Percentiles rank a stretch among this genome's conserved stretches.
Evolutionary conservation across 164 flowering plant genomes (phyloP).

Genomic region (Platanus orientalis): DNA sequence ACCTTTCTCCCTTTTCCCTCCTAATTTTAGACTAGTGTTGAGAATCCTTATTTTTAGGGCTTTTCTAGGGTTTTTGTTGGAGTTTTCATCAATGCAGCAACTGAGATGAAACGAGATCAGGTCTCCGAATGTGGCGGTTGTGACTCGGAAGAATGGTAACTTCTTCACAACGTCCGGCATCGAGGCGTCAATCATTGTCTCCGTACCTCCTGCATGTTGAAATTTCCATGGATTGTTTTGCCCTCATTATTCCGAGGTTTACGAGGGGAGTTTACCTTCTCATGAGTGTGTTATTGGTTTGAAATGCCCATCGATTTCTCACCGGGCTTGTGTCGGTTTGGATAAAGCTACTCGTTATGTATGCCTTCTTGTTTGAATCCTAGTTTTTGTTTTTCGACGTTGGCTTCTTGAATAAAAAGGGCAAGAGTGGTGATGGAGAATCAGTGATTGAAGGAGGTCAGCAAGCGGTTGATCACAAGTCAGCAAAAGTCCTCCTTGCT

Average conservation of each 20-base stretch:
- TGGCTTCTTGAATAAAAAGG: slow-evolving; percentile 3
- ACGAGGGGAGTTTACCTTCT: slow-evolving; percentile 22
- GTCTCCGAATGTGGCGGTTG: slow-evolving; percentile 27
- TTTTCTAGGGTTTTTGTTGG: too few relatives aligned
- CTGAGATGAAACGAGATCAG: slow-evolving; percentile 11
- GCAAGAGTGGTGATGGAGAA: not conserved
- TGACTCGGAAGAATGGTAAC: too few relatives aligned
- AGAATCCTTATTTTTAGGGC: too few relatives aligned
- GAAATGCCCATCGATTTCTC: slow-evolving; percentile 48
- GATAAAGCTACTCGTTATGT: slow-evolving; percentile 4
- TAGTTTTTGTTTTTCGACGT: slow-evolving; percentile 31
- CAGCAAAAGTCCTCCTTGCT: too few relatives aligned
- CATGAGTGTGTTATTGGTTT: slow-evolving; percentile 28
- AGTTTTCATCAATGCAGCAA: slow-evolving; percentile 14
- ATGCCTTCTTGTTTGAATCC: slow-evolving; percentile 48
- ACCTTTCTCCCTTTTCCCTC: too few relatives aligned
- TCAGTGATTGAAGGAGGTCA: not conserved
- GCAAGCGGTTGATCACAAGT: slow-evolving; percentile 31
- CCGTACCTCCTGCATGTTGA: slow-evolving; percentile 48
- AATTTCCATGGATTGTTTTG: too few relatives aligned
- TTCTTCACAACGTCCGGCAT: slow-evolving; percentile 25
- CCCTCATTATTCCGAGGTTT: too few relatives aligned
- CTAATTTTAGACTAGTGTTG: too few relatives aligned
- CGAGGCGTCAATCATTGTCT: slow-evolving; percentile 35
- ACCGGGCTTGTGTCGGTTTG: too few relatives aligned